Conservation (phyloP, 2,329 filamentous ascomycete species). For the Alternaria gansuensis region DNA sequence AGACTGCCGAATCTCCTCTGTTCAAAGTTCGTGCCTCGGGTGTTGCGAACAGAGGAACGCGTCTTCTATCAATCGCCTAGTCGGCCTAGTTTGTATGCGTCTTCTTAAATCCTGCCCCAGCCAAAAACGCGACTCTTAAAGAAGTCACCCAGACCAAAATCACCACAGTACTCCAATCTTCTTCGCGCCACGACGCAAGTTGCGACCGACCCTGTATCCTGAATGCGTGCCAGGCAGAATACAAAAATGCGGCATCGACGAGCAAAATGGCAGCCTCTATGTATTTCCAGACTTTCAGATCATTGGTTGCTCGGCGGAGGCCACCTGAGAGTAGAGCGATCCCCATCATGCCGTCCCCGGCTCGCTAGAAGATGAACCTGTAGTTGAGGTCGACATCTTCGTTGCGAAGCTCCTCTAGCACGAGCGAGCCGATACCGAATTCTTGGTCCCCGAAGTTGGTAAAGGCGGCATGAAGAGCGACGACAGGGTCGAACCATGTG, state of each 20-base stretch:
- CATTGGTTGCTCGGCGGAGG: neutral
- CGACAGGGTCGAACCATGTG: no score
- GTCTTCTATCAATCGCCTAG: neutral
- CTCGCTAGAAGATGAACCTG: neutral
- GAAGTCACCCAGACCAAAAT: neutral
- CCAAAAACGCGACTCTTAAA: neutral
- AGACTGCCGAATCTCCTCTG: neutral
- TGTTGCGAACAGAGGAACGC: neutral
- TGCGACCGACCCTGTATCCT: neutral
- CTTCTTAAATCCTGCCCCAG: neutral
- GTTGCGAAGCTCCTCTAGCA: neutral
- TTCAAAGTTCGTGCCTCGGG: neutral
- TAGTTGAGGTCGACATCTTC: neutral
- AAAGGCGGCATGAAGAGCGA: no score
- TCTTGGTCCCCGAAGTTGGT: no score
- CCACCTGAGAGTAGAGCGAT: neutral
- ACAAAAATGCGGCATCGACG: neutral
- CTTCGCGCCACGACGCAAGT: neutral
- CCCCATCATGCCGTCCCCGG: neutral
- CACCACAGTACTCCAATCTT: neutral
- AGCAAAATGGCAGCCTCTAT: neutral
- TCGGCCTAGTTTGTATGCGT: neutral
- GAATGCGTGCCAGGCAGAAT: neutral
- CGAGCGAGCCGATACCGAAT: neutral
- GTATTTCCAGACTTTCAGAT: neutral